phyloP scores from a whole-genome alignment of 2,329 filamentous ascomycete genomes.

The Fusarium zealandicum region DNA sequence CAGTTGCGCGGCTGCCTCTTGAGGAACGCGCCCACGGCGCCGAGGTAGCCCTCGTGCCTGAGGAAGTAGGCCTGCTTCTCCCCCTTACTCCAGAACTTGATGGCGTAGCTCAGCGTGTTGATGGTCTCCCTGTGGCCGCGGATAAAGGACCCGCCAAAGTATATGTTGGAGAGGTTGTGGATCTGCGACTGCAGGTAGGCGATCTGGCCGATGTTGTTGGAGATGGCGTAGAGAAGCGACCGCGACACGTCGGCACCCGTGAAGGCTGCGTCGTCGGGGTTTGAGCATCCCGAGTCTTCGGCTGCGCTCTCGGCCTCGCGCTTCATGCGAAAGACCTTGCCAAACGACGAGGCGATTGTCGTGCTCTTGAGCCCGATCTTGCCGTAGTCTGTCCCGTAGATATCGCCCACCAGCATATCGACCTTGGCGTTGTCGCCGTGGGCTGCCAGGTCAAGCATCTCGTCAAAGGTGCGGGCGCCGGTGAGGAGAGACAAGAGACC shows the following conservation, averaged over 20 bases:
- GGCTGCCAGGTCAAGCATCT: constrained; percentile 93
- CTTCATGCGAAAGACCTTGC: constrained; percentile 95
- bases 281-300: constrained; percentile 71
- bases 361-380: constrained; percentile 97
- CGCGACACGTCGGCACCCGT: constrained; percentile 85
- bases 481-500: constrained; percentile 90
- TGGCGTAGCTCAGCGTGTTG: constrained; percentile 95
- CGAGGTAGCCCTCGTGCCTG: constrained; percentile 93
- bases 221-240: constrained; percentile 91
- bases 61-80: constrained; percentile 95
- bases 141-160: constrained; percentile 97
- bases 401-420: constrained; percentile 97
- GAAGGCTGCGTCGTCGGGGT: constrained; percentile 62
- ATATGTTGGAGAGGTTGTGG: constrained; percentile 89
- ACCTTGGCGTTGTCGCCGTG: constrained; percentile 90
- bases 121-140: constrained; percentile 96
- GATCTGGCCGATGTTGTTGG: constrained; percentile 98
- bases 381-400: constrained; percentile 93
- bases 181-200: constrained; percentile 97
- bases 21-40: constrained; percentile 91
- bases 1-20: constrained; percentile 90
- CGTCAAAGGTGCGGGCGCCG: constrained; percentile 93
- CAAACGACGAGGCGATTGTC: constrained; percentile 94
- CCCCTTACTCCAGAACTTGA: constrained; percentile 96
- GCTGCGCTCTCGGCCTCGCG: constrained; percentile 79